phyloP scores from a whole-genome alignment of 345 rosid genomes.

The Populus nigra region DNA sequence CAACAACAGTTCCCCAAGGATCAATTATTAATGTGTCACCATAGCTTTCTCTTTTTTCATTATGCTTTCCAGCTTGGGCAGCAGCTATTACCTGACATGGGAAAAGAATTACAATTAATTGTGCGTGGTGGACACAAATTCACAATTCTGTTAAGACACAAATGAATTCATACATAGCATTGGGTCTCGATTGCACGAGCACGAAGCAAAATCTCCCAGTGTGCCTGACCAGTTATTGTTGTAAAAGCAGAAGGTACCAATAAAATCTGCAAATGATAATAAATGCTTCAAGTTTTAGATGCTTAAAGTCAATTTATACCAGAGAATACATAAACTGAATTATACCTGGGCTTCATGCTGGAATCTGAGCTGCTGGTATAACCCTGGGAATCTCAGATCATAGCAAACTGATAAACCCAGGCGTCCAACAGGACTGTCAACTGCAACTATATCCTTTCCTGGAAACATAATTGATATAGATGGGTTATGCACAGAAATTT shows the following conservation, averaged over 20 bases:
- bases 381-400: conserved; percentile 87
- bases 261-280: conserved; percentile 46
- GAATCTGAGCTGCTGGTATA: conserved; percentile 84
- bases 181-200: conserved; percentile 94
- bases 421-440: conserved; percentile 79
- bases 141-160: neutral
- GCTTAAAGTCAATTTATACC: neutral
- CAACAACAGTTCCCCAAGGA: conserved; percentile 86
- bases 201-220: conserved; percentile 94
- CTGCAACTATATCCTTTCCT: conserved; percentile 70
- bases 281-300: conserved; percentile 3
- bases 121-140: neutral
- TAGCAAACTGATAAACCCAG: conserved; percentile 88
- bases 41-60: conserved; percentile 74
- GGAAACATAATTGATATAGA: conserved; percentile 10
- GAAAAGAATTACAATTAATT: neutral
- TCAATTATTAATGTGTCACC: conserved; percentile 85
- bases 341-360: conserved; percentile 74
- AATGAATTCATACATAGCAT: conserved; percentile 63
- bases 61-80: conserved; percentile 88
- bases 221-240: conserved; percentile 79
- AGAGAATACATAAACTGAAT: conserved; percentile 1
- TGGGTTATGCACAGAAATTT: neutral
- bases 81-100: conserved; percentile 71
- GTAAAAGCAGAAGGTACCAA: conserved; percentile 92